Evolutionary conservation across 352 stramenopile genomes (phyloP).

Genomic region (Elongisporangium anandrum): DNA sequence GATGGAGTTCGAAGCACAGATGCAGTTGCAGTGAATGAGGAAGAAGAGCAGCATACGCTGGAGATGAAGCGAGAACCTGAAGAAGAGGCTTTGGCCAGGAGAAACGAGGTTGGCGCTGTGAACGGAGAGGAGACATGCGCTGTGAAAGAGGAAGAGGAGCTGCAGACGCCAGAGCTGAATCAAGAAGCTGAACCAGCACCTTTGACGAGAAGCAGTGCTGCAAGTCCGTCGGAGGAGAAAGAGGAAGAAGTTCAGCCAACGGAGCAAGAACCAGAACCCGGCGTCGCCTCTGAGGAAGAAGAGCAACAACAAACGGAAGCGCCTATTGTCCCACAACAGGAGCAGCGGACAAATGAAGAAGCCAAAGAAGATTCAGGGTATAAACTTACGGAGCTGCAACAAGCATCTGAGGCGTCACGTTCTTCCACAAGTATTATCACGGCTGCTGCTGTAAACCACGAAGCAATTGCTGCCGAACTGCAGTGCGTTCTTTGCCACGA

Average conservation of each 20-base stretch:
- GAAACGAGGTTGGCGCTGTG: background rate
- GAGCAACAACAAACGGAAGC: constrained; percentile 3
- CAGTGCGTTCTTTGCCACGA: constrained; percentile 60
- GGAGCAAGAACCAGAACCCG: too few relatives aligned
- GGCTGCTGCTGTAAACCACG: constrained; percentile 11
- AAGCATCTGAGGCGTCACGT: background rate
- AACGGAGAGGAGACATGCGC: background rate
- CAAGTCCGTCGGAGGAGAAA: background rate
- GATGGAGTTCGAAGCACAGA: background rate
- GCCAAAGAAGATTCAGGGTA: too few relatives aligned
- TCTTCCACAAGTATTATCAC: constrained; percentile 12
- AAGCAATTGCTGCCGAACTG: constrained; percentile 28
- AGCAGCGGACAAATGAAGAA: background rate
- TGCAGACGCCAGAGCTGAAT: constrained; percentile 6
- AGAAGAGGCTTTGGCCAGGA: background rate
- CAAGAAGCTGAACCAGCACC: background rate
- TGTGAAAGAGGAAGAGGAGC: background rate
- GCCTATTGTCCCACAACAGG: constrained; percentile 7
- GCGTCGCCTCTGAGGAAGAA: background rate
- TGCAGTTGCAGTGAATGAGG: background rate
- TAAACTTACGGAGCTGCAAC: constrained; percentile 3
- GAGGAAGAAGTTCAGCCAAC: constrained; percentile 17
- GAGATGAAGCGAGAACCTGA: background rate
- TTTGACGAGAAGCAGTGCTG: background rate
- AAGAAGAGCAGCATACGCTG: background rate